These are phyloP conservation scores for Fusarium subtropicale DNA, from an alignment of 2,329 filamentous ascomycete genomes.

Conservation along the genomic window DNA sequence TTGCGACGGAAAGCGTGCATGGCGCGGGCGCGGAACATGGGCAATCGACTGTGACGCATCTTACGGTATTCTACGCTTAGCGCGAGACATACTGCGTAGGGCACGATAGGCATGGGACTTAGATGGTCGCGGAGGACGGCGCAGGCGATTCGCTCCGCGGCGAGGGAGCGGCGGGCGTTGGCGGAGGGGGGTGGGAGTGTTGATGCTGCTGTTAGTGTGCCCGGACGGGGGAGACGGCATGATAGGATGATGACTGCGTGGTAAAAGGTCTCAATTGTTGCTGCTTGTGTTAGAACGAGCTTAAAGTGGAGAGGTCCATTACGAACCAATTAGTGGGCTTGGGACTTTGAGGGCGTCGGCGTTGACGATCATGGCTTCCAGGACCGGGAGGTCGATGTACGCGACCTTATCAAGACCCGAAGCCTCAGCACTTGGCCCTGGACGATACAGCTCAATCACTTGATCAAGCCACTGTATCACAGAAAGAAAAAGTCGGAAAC, in stretches of 20 bases:
- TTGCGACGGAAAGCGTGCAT: conserved; percentile 66
- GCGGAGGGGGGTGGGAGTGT: conserved; percentile 61
- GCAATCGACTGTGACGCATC: conserved; percentile 70
- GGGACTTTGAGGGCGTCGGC: conserved; percentile 63
- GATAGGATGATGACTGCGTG: conserved; percentile 73
- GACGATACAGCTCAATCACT: conserved; percentile 71
- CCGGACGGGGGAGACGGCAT: conserved; percentile 63
- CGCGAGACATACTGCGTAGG: conserved; percentile 70
- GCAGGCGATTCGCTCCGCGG: conserved; percentile 67
- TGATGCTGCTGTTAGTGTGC: conserved; percentile 54
- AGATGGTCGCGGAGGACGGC: conserved; percentile 64
- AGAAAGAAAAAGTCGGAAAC: conserved; percentile 67
- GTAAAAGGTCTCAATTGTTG: conserved; percentile 72
- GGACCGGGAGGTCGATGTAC: conserved; percentile 66
- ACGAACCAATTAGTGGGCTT: conserved; percentile 62
- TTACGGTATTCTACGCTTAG: conserved; percentile 72
- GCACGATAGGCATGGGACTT: conserved; percentile 68
- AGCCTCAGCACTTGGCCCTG: conserved; percentile 57
- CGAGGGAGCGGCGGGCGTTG: conserved; percentile 68
- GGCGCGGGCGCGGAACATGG: conserved; percentile 68
- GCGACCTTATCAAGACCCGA: conserved; percentile 57
- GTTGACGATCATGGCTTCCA: conserved; percentile 68
- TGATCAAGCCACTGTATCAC: conserved; percentile 67
- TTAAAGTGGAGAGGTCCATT: background rate
- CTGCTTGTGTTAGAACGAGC: conserved; percentile 51